phyloP scores from a whole-genome alignment of 2,329 filamentous ascomycete species.

The Coniochaeta pulveracea region DNA sequence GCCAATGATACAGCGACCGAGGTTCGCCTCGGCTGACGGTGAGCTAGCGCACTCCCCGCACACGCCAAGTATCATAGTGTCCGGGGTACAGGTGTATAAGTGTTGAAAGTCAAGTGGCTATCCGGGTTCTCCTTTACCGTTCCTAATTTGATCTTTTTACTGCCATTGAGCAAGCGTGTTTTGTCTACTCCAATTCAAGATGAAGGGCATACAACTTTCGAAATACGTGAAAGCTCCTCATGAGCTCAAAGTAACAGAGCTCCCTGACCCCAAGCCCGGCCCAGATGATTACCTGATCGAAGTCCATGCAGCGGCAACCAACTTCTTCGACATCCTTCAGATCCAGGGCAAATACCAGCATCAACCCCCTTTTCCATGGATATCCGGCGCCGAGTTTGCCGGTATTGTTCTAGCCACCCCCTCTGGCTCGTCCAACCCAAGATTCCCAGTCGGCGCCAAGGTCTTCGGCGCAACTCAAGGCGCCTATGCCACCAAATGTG shows the following conservation, averaged over 20 bases:
- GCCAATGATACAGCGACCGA: not conserved
- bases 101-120: not conserved
- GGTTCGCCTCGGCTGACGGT: constrained; percentile 4
- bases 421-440: constrained; percentile 32
- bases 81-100: no score
- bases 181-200: constrained; percentile 10
- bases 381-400: constrained; percentile 78
- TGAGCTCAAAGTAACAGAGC: constrained; percentile 63
- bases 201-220: constrained; percentile 22
- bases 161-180: no score
- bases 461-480: constrained; percentile 86
- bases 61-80: no score
- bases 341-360: constrained; percentile 62
- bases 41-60: constrained; percentile 2
- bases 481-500: constrained; percentile 69
- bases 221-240: constrained; percentile 39
- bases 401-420: constrained; percentile 64
- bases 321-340: constrained; percentile 96
- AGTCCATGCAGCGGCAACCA: constrained; percentile 78
- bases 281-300: constrained; percentile 73
- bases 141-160: not conserved
- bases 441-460: constrained; percentile 65
- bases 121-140: not conserved
- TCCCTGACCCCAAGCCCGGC: constrained; percentile 64
- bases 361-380: constrained; percentile 69